Conservation (phyloP, 225 moss, liverwort and hornwort genomes). For the Takakia lepidozioides region DNA sequence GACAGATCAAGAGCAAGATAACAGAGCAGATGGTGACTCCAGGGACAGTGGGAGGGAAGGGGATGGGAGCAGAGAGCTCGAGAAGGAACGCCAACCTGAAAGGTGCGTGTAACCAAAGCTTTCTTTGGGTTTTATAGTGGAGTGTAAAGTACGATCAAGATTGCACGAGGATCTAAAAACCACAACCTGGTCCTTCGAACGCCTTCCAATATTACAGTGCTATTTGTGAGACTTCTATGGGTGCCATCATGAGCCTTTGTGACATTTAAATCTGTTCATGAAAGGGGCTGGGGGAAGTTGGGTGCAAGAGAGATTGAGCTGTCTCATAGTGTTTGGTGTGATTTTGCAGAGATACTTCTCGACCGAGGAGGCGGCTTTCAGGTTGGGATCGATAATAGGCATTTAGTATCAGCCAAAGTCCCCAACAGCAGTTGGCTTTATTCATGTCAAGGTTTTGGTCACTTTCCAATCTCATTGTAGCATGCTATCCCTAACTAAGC, state of each 20-base stretch:
- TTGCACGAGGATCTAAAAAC: too few species aligned
- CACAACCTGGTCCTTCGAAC: too few species aligned
- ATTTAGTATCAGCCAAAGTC: too few species aligned
- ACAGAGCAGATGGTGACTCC: constrained; percentile 27
- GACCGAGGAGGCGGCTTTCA: constrained; percentile 77
- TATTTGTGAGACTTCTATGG: neutral
- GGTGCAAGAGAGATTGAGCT: neutral
- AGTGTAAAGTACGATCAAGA: too few species aligned
- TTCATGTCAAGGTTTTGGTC: too few species aligned
- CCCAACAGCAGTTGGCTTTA: too few species aligned
- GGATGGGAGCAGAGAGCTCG: constrained; percentile 25
- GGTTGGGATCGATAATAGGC: constrained; percentile 83
- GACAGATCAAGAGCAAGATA: constrained; percentile 65
- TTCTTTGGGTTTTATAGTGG: neutral
- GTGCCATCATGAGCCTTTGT: neutral
- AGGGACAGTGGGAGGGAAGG: constrained; percentile 34
- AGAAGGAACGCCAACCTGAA: constrained; percentile 28
- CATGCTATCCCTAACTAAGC: too few species aligned
- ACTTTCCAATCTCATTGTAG: too few species aligned
- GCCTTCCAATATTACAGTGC: neutral
- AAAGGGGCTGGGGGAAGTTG: constrained; percentile 2
- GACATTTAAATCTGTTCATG: neutral
- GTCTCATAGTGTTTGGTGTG: neutral
- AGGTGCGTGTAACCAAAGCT: constrained; percentile 16
- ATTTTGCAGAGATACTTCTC: constrained; percentile 34